Percentiles rank a stretch among this genome's conserved stretches.
These are phyloP conservation scores for Didymosphaeria variabile DNA, from an alignment of 2,329 filamentous ascomycete genomes.

Conservation along the genomic window DNA sequence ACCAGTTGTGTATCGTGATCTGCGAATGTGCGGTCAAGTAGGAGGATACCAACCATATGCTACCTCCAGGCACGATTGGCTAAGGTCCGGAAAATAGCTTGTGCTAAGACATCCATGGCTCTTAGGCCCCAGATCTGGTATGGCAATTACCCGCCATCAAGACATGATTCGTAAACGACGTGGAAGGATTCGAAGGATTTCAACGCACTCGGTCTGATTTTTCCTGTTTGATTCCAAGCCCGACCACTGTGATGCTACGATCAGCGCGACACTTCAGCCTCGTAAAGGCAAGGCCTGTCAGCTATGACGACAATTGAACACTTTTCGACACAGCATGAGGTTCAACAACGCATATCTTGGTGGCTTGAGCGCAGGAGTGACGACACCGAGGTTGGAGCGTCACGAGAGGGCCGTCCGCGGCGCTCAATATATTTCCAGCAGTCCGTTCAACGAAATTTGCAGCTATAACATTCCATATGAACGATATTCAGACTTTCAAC, in stretches of 20 bases:
- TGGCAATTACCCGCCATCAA: not conserved
- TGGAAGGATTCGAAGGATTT: too few species aligned
- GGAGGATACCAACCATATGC: not conserved
- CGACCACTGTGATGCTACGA: too few species aligned
- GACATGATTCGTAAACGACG: too few species aligned
- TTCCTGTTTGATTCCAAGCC: too few species aligned
- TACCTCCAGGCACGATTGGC: not conserved
- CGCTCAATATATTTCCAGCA: not conserved
- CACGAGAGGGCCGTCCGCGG: too few species aligned
- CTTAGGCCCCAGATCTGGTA: not conserved
- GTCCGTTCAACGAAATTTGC: not conserved
- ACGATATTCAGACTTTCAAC: not conserved
- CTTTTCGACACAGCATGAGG: not conserved
- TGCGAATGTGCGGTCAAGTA: not conserved
- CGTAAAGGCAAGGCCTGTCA: too few species aligned
- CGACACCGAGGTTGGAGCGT: too few species aligned
- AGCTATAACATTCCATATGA: not conserved
- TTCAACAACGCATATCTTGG: too few species aligned
- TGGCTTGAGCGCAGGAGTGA: too few species aligned
- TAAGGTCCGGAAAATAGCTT: not conserved
- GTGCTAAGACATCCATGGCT: not conserved
- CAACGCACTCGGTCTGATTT: too few species aligned
- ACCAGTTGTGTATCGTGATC: too few species aligned
- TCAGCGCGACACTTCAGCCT: too few species aligned
- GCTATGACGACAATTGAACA: not conserved